Evolutionary conservation across 176 grass and related monocot genomes (phyloP).

Genomic region (Musa itinerans): DNA sequence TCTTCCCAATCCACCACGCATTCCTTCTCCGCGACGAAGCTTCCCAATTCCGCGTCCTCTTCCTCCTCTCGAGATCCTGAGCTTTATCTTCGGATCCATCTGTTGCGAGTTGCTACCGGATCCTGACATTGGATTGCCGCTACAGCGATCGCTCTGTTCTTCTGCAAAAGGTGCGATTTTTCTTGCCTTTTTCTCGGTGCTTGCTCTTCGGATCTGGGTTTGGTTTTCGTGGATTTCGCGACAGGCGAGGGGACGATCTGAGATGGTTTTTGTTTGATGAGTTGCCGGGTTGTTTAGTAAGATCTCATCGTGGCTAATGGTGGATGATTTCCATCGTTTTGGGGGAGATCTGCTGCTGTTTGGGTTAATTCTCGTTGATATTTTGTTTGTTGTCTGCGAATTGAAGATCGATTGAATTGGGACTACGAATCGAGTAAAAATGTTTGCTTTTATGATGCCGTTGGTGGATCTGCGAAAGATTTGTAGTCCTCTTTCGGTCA

Average conservation of each 20-base stretch:
- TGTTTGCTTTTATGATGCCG: no score
- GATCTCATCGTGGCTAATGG: background rate
- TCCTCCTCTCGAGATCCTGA: background rate
- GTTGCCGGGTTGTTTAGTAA: background rate
- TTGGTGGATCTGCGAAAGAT: background rate
- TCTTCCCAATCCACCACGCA: background rate
- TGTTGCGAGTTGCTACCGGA: background rate
- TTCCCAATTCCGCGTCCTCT: background rate
- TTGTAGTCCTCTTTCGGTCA: background rate
- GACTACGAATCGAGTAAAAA: no score
- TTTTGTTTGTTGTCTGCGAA: no score
- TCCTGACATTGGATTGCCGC: background rate
- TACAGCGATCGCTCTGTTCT: background rate
- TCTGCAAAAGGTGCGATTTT: background rate
- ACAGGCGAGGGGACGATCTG: background rate
- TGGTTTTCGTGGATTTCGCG: background rate
- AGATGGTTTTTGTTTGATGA: background rate
- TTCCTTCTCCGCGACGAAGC: background rate
- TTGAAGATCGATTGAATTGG: no score
- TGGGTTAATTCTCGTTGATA: no score
- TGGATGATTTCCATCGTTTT: background rate
- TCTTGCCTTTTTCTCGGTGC: background rate
- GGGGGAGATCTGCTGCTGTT: background rate
- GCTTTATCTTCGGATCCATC: background rate
- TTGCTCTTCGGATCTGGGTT: background rate